Conservation (phyloP, 192 early-diverging fungal genomes). For the Funneliformis geosporum region DNA sequence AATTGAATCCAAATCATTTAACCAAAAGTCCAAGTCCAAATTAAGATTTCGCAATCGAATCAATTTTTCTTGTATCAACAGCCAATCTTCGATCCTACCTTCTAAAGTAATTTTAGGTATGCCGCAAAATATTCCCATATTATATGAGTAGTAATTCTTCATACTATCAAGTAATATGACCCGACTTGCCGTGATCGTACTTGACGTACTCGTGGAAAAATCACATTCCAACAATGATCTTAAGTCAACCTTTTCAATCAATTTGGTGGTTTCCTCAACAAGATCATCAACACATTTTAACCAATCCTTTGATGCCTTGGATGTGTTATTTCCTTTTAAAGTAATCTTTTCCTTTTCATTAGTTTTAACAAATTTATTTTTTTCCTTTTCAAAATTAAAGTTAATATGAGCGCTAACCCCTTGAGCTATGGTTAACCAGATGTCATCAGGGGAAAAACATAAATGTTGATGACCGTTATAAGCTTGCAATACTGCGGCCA, state of each 20-base stretch:
- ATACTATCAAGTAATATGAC: slow-evolving; percentile 1
- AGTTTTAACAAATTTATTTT: not conserved
- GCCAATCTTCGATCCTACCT: slow-evolving; percentile 8
- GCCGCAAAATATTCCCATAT: not conserved
- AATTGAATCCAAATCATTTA: not conserved
- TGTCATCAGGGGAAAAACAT: not conserved
- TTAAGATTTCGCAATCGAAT: not conserved
- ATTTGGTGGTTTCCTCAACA: not conserved
- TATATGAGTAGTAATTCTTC: slow-evolving; percentile 18
- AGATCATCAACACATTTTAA: not conserved
- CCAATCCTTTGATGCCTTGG: not conserved
- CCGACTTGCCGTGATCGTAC: slow-evolving; percentile 3
- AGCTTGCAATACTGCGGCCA: slow-evolving; percentile 9
- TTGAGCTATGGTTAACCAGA: slow-evolving; percentile 28
- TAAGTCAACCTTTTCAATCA: slow-evolving; percentile 3
- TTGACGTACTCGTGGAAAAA: slow-evolving; percentile 12
- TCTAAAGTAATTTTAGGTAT: slow-evolving; percentile 25
- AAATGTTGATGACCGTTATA: slow-evolving; percentile 25
- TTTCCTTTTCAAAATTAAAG: not conserved
- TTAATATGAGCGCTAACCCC: slow-evolving; percentile 23
- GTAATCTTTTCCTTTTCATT: not conserved
- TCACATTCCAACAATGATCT: not conserved
- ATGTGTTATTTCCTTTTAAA: not conserved
- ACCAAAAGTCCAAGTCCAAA: slow-evolving; percentile 20
- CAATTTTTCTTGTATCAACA: slow-evolving; percentile 8